These are phyloP conservation scores for Angomonas deanei DNA, from an alignment of 208 protist genomes.

Conservation along the genomic window DNA sequence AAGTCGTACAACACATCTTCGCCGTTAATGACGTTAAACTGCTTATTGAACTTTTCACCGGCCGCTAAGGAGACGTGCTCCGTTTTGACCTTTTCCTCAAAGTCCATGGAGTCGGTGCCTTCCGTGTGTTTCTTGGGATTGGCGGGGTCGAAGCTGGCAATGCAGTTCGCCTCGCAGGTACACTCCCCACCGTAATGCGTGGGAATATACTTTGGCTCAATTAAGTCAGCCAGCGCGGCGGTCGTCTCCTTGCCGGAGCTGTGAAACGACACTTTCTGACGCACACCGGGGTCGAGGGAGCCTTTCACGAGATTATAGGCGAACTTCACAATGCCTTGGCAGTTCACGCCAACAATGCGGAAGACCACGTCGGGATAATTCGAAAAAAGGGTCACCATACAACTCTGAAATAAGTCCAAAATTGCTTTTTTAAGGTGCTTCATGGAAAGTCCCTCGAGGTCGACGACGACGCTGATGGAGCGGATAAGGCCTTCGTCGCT, in stretches of 20 bases:
- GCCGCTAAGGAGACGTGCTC: constrained; percentile 27
- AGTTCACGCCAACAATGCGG: constrained; percentile 52
- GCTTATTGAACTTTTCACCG: constrained; percentile 26
- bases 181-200: constrained; percentile 29
- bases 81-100: constrained; percentile 15
- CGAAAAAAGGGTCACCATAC: constrained; percentile 21
- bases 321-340: constrained; percentile 24
- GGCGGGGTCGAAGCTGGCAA: constrained; percentile 16
- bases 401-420: constrained; percentile 20
- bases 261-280: constrained; percentile 46
- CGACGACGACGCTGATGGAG: constrained; percentile 25
- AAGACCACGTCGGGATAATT: constrained; percentile 55
- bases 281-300: constrained; percentile 29
- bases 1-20: constrained; percentile 38
- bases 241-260: constrained; percentile 5
- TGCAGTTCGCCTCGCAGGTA: constrained; percentile 29
- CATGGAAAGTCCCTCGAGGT: constrained; percentile 28
- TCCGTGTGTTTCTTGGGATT: constrained; percentile 4
- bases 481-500: constrained; percentile 13
- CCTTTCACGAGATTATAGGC: constrained; percentile 39
- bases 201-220: constrained; percentile 38
- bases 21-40: constrained; percentile 19
- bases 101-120: background rate
- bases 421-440: constrained; percentile 29
- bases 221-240: constrained; percentile 23